Percentiles rank a stretch among this genome's conserved stretches.
Evolutionary conservation across 352 stramenopile genomes (phyloP).

Genomic region (Phytophthora rubi): DNA sequence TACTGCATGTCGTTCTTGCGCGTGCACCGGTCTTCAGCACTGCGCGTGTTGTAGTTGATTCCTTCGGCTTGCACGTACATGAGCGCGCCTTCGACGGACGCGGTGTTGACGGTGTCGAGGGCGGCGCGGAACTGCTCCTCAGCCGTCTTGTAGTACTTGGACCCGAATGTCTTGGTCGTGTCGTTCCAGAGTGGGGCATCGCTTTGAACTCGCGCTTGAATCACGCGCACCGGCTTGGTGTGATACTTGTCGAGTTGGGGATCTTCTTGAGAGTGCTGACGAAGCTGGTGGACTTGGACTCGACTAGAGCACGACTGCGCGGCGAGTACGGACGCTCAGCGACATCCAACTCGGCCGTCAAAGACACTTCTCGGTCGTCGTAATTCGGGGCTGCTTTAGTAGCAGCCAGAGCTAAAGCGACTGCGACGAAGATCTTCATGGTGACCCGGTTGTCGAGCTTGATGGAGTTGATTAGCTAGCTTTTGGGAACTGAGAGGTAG

Average conservation of each 20-base stretch:
- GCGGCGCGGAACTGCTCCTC: conserved; percentile 41
- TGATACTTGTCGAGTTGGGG: conserved; percentile 54
- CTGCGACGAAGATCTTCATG: conserved; percentile 34
- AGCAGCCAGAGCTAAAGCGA: conserved; percentile 19
- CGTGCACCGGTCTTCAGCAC: conserved; percentile 27
- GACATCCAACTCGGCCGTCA: conserved; percentile 29
- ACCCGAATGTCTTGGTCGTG: conserved; percentile 45
- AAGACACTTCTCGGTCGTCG: conserved; percentile 23
- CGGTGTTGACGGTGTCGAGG: conserved; percentile 51
- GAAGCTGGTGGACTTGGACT: conserved; percentile 29
- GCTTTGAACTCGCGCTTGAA: conserved; percentile 69
- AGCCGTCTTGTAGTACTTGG: conserved; percentile 44
- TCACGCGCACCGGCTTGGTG: conserved; percentile 59
- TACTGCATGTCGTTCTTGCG: conserved; percentile 47
- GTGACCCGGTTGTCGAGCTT: not conserved
- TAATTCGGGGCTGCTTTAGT: conserved; percentile 7
- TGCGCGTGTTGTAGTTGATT: conserved; percentile 53
- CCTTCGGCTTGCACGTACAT: conserved; percentile 62
- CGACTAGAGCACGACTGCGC: conserved; percentile 22
- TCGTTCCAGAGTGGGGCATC: conserved; percentile 62
- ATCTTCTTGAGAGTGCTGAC: conserved; percentile 32
- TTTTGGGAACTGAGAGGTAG: conserved; percentile 19
- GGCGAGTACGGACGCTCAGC: conserved; percentile 4
- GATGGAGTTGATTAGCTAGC: not conserved
- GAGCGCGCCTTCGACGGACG: conserved; percentile 53